Percentiles rank a stretch among this genome's conserved stretches.
Evolutionary conservation across 257 asterid genomes (phyloP).

Genomic region (Salvia rosmarinus): DNA sequence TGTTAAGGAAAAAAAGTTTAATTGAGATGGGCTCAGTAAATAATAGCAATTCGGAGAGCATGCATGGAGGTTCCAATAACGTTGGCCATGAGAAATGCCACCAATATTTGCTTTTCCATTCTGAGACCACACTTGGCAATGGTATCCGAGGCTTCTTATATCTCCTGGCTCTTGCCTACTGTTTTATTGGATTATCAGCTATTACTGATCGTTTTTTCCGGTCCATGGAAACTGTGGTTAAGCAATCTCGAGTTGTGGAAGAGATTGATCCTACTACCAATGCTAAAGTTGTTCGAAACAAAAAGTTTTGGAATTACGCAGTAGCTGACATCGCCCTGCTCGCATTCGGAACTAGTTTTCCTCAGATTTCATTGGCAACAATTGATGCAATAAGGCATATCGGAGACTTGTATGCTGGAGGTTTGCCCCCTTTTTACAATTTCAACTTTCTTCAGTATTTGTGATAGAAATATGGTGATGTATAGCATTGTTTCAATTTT

Average conservation of each 20-base stretch:
- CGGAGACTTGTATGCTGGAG: conserved; percentile 84
- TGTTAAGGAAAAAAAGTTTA: not conserved
- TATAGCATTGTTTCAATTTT: conserved; percentile 5
- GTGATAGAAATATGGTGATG: not conserved
- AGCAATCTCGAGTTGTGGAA: conserved; percentile 67
- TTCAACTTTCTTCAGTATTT: not conserved
- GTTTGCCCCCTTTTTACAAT: conserved; percentile 41
- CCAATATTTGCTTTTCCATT: conserved; percentile 49
- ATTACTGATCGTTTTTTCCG: conserved; percentile 80
- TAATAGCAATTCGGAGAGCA: conserved; percentile 31
- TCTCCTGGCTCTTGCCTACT: conserved; percentile 65
- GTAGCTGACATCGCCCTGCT: conserved; percentile 81
- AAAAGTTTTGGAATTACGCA: conserved; percentile 82
- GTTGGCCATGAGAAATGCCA: conserved; percentile 51
- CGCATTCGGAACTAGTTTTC: conserved; percentile 97
- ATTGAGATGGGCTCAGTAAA: conserved; percentile 40
- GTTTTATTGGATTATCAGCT: conserved; percentile 82
- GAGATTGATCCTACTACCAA: conserved; percentile 66
- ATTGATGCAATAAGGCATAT: conserved; percentile 81
- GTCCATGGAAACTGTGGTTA: conserved; percentile 85
- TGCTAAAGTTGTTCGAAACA: conserved; percentile 44
- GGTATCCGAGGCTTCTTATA: conserved; percentile 64
- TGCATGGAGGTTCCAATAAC: conserved; percentile 36
- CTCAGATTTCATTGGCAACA: conserved; percentile 92
- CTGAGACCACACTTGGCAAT: conserved; percentile 56